Percentiles rank a stretch among this genome's conserved stretches.
Conservation (phyloP, 2,329 filamentous ascomycete genomes). For the Capronia epimyces region DNA sequence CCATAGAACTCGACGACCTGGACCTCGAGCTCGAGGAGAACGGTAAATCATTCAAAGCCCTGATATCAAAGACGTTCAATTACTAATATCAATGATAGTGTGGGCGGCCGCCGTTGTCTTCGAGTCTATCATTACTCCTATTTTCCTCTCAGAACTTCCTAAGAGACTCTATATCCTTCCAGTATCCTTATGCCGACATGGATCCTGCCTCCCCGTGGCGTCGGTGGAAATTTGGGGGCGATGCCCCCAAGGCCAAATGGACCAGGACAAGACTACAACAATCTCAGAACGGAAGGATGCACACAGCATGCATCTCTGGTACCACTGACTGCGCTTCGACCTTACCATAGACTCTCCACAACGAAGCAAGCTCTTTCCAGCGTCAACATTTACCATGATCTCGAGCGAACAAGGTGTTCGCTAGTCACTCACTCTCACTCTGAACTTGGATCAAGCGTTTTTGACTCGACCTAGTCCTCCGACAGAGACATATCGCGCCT, state of each 20-base stretch:
- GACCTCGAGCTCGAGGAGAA: too few species aligned
- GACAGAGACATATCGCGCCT: not conserved
- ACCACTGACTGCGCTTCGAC: not conserved
- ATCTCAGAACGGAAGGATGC: not conserved
- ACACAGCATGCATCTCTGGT: not conserved
- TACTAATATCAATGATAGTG: too few species aligned
- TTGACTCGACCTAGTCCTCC: too few species aligned
- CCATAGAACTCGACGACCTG: too few species aligned
- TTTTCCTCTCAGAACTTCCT: too few species aligned
- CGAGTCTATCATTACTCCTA: too few species aligned
- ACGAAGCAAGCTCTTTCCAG: not conserved
- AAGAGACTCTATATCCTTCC: not conserved
- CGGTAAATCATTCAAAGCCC: too few species aligned
- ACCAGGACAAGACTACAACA: not conserved
- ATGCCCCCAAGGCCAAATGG: slow-evolving; percentile 4
- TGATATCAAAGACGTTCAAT: too few species aligned
- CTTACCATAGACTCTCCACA: not conserved
- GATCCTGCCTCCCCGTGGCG: slow-evolving; percentile 7
- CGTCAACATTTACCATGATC: not conserved
- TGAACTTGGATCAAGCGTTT: too few species aligned
- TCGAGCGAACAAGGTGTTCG: not conserved
- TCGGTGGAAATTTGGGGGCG: slow-evolving; percentile 10
- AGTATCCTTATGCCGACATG: slow-evolving; percentile 3
- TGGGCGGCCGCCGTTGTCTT: too few species aligned
- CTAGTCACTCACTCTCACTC: not conserved